phyloP scores from a whole-genome alignment of 345 rosid genomes.

The Excoecaria cochinchinensis region DNA sequence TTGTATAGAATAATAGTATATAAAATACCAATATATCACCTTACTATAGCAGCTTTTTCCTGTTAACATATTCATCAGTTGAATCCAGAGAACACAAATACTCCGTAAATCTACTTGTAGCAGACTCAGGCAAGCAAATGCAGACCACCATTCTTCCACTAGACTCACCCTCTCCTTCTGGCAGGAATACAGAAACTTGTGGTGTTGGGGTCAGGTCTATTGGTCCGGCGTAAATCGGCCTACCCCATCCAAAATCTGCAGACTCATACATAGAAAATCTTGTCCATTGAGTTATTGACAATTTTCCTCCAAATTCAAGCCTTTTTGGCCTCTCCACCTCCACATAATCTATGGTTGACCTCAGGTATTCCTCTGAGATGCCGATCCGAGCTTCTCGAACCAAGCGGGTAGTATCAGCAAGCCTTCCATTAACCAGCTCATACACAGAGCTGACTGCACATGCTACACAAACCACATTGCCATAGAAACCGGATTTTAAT shows the following conservation, averaged over 20 bases:
- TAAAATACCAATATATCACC: neutral
- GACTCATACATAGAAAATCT: constrained; percentile 73
- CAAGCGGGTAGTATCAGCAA: constrained; percentile 48
- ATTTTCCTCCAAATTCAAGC: constrained; percentile 86
- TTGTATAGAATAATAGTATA: neutral
- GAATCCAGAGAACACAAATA: constrained; percentile 39
- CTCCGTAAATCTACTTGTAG: constrained; percentile 46
- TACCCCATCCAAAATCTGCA: constrained; percentile 93
- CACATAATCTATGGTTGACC: constrained; percentile 67
- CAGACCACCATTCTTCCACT: constrained; percentile 61
- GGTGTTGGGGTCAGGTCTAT: constrained; percentile 90
- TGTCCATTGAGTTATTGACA: constrained; percentile 93
- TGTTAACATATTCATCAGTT: neutral
- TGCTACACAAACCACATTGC: constrained; percentile 79
- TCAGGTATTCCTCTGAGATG: constrained; percentile 70
- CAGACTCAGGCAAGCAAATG: constrained; percentile 80
- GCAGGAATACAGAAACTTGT: constrained; percentile 83
- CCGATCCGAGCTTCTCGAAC: constrained; percentile 63
- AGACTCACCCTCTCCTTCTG: constrained; percentile 55
- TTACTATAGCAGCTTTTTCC: neutral
- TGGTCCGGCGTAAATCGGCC: constrained; percentile 77
- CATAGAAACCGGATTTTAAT: constrained; percentile 67
- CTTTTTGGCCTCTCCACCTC: constrained; percentile 62
- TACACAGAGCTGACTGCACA: constrained; percentile 63
- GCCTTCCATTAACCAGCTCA: constrained; percentile 48